These are phyloP conservation scores for Candida saitoana DNA, from an alignment of 805 yeast species.

Conservation along the genomic window DNA sequence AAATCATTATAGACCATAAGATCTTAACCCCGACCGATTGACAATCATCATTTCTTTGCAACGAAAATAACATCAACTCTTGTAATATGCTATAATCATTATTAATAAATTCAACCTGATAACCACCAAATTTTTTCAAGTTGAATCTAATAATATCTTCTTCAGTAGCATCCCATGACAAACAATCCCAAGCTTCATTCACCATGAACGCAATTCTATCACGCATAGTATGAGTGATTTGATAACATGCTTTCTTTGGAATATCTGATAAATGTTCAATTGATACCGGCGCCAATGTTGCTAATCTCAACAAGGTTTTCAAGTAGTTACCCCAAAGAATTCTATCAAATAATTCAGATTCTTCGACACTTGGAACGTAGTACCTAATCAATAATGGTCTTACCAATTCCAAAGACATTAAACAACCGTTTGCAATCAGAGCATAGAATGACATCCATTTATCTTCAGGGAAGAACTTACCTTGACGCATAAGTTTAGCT, in stretches of 20 bases:
- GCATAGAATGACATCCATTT: constrained; percentile 73
- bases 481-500: constrained; percentile 47
- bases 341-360: constrained; percentile 52
- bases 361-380: constrained; percentile 50
- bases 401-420: constrained; percentile 51
- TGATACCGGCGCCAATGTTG: constrained; percentile 64
- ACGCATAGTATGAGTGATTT: constrained; percentile 61
- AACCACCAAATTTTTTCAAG: constrained; percentile 60
- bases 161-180: constrained; percentile 60
- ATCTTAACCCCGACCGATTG: constrained; percentile 61
- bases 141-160: constrained; percentile 58
- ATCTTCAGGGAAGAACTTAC: constrained; percentile 59
- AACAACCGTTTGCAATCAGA: constrained; percentile 51
- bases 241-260: constrained; percentile 66
- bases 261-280: constrained; percentile 67
- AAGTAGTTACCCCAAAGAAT: constrained; percentile 67
- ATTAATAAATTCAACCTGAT: constrained; percentile 60
- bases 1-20: constrained; percentile 67
- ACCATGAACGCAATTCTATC: constrained; percentile 53
- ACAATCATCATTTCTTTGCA: constrained; percentile 62
- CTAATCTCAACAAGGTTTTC: constrained; percentile 52
- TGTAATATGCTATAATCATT: constrained; percentile 57
- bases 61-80: constrained; percentile 61
- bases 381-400: constrained; percentile 46
- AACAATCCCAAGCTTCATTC: constrained; percentile 64